These are phyloP conservation scores for Pyrus pyrifolia DNA, from an alignment of 306 rosid species.

Conservation along the genomic window DNA sequence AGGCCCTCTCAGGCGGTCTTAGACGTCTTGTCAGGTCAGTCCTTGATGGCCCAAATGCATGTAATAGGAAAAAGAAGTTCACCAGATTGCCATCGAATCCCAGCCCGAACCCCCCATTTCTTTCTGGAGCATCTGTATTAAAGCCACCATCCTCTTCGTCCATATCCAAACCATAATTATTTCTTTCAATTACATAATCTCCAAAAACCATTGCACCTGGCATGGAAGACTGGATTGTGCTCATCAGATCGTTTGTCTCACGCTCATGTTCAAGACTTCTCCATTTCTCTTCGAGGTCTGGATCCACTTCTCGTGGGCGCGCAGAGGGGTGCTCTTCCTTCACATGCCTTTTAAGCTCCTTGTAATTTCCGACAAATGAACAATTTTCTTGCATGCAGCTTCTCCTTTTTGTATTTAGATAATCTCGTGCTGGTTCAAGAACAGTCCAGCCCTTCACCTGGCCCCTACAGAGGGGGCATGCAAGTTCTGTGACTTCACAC, in stretches of 20 bases:
- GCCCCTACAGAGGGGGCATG: conserved; percentile 77
- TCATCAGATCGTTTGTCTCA: conserved; percentile 88
- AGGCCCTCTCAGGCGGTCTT: conserved; percentile 47
- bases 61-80: conserved; percentile 81
- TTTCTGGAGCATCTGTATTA: conserved; percentile 43
- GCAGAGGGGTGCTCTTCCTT: conserved; percentile 76
- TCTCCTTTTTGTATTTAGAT: conserved; percentile 75
- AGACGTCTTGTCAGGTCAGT: conserved; percentile 50
- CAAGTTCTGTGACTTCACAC: conserved; percentile 49
- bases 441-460: conserved; percentile 99
- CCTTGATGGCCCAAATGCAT: conserved; percentile 68
- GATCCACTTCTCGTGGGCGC: conserved; percentile 85
- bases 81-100: conserved; percentile 62
- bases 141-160: conserved; percentile 61
- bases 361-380: conserved; percentile 74
- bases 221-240: conserved; percentile 81
- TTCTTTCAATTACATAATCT: conserved; percentile 86
- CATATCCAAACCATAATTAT: conserved; percentile 39
- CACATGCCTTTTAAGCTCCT: conserved; percentile 83
- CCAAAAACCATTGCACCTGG: conserved; percentile 95
- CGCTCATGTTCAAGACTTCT: conserved; percentile 91
- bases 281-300: conserved; percentile 84
- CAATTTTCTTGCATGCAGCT: conserved; percentile 91
- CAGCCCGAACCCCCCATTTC: conserved; percentile 55
- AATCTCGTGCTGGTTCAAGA: conserved; percentile 83